Evolutionary conservation across 768 basidiomycete genomes (phyloP), one percentile per base, ranked within the genome.

Genomic region (Russula sp.): DNA sequence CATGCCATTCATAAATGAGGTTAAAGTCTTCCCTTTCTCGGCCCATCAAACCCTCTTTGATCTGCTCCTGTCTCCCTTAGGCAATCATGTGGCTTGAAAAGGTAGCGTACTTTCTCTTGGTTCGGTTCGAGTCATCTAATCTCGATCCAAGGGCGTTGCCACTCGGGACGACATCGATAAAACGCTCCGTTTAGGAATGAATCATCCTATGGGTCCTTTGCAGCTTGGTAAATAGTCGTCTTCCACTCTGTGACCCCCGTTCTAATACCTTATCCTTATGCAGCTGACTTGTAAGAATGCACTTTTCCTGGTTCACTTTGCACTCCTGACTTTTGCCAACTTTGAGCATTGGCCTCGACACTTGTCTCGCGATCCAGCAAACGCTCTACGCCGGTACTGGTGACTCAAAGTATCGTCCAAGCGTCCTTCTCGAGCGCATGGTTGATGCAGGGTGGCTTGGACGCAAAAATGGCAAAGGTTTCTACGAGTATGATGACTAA

Each of bases 1-100:
- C 49, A 98, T 98, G 92, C 96, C 96, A 1, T 98, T 94, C 75
- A 88, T 98, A 68, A 98, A 98, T 68, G 96, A 98, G 80, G 86
- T 87, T 60, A 76, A 56, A 16, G 13, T 9, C 47, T 40, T 60
- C 51, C 40, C 39, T 42, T 6, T 55, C 14, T 35, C 53, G 31
- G 27, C 49, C 39, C 31, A 48, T n/a, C 22, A 18, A 18, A 35
- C n/a, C 20, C 31, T 27, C 1, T 51, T 45, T 32, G 20, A 56
- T 34, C 39, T 32, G 4, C 40, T 62, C 65, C 8, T n/a, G 2
- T 62, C 40, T 62, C 65, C 8, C 18, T 3, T 62, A 90, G 88
- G 95, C 95, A 0, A 92, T 98, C 68, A 89, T 96, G 85, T 87
- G 86, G 68, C 78, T 98, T 1, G 95, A 98, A 74, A 92, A 89